Conservation (phyloP, 352 stramenopile species). For the Pythium monospermum region DNA sequence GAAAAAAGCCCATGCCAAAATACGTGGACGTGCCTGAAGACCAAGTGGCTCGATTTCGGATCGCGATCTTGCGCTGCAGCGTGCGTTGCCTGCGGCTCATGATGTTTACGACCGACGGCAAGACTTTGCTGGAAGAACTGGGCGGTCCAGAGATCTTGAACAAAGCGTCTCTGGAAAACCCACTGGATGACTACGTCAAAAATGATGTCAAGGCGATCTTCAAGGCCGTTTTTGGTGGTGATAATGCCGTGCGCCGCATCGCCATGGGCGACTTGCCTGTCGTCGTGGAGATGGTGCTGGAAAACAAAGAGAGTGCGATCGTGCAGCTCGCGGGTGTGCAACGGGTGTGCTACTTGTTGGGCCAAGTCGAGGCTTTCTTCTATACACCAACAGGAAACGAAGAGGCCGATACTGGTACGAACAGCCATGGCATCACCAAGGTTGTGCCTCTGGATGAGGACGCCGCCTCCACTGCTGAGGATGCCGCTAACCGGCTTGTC, state of each 20-base stretch:
- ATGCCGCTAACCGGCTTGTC: too few species aligned
- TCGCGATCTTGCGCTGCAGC: constrained; percentile 41
- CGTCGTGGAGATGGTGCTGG: constrained; percentile 58
- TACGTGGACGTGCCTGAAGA: constrained; percentile 38
- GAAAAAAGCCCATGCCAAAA: constrained; percentile 35
- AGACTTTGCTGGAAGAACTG: constrained; percentile 33
- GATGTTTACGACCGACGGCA: constrained; percentile 49
- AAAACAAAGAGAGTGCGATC: constrained; percentile 54
- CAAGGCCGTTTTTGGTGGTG: constrained; percentile 53
- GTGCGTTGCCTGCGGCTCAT: constrained; percentile 63
- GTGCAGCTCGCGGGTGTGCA: constrained; percentile 50
- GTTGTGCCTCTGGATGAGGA: too few species aligned
- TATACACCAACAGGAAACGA: too few species aligned
- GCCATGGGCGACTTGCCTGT: constrained; percentile 43
- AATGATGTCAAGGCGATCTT: constrained; percentile 78
- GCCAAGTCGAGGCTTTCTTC: constrained; percentile 24
- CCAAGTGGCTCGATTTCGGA: constrained; percentile 46
- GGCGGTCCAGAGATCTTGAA: constrained; percentile 46
- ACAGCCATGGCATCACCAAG: too few species aligned
- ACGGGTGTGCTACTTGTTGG: constrained; percentile 47
- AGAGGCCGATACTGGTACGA: too few species aligned
- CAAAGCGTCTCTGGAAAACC: constrained; percentile 42
- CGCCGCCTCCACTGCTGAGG: too few species aligned
- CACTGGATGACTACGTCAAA: constrained; percentile 67
- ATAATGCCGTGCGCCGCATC: constrained; percentile 65